Evolutionary conservation across 2,329 filamentous ascomycete species (phyloP), one percentile per base, ranked within the genome.

Genomic region (Pseudogymnoascus sp.): DNA sequence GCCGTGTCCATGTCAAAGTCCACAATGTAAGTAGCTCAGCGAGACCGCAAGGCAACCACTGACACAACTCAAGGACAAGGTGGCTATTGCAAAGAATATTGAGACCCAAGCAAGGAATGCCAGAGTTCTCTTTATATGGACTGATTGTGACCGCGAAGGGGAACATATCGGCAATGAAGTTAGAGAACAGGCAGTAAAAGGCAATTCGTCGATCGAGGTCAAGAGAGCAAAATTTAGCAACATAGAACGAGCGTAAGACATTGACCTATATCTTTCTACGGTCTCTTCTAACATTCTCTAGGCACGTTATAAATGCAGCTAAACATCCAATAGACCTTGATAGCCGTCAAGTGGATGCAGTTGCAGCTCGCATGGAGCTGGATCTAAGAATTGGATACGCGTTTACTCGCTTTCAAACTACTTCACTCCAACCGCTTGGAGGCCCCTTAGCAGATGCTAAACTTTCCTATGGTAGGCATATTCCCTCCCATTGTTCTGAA

Each of bases 141-240:
- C 94, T 0, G 94, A 99, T 81, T 97, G 94, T 75, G 94, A 99
- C 79, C 86, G 92, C 62, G 94, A 99, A 80, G 94, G 94, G 36
- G 94, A 99, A 74, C 90, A 97, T 72, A 99, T 99, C 68, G 94
- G 94, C 5, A 83, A 89, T 39, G 93, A 99, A 74, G 93, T 99
- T 64, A 87, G 91, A 48, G 84, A 89, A 60, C 88, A 93, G 63
- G 94, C 94, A 4, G 79, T 81, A 55, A 85, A 86, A 70, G 87
- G 84, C 8, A 97, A 97, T 66, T 75, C 81, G 8, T 79, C 79
- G 1, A 86, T 99, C 42, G 81, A 91, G 65, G 84, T 97, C 63
- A 94, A 91, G 71, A 84, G 94, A 69, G 94, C 94, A 12, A 88
- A 81, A 64, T 99, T 99, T 76, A 97, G 91, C 79, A 99, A 99